These are phyloP conservation scores for Sporothrix brunneoviolacea DNA, from an alignment of 2,329 filamentous ascomycete species.

Conservation along the genomic window DNA sequence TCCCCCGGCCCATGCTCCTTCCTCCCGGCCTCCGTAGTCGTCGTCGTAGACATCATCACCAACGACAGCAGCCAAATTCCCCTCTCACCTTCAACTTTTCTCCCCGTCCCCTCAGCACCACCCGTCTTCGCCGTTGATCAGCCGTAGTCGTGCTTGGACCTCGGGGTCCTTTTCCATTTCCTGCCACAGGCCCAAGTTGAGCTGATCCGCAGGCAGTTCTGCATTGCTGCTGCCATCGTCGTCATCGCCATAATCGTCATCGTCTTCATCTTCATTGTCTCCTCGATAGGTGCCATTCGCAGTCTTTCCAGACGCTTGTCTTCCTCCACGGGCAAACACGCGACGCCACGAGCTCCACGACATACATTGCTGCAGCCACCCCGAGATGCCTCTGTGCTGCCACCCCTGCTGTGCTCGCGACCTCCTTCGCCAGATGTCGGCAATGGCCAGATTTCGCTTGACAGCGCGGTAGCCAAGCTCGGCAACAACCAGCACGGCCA, in stretches of 20 bases:
- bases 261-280: conserved; percentile 1
- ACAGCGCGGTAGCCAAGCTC: conserved; percentile 52
- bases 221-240: conserved; percentile 6
- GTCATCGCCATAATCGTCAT: conserved; percentile 14
- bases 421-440: conserved; percentile 37
- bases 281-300: background rate
- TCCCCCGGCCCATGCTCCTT: too few species aligned
- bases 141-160: conserved; percentile 35
- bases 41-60: background rate
- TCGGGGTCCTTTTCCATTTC: conserved; percentile 48
- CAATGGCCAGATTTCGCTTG: conserved; percentile 40
- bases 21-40: too few species aligned
- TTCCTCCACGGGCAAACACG: conserved; percentile 19
- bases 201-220: conserved; percentile 37
- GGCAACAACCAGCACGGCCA: conserved; percentile 52
- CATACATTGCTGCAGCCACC: background rate
- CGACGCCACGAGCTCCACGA: conserved; percentile 5
- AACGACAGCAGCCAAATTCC: background rate
- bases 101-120: conserved; percentile 18
- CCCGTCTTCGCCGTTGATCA: conserved; percentile 32
- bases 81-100: conserved; percentile 7
- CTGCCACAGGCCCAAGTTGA: conserved; percentile 51
- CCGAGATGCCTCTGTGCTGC: background rate
- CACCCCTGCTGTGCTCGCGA: background rate
- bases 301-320: conserved; percentile 6